Percentiles rank a stretch among this genome's conserved stretches.
Conservation (phyloP, 169 alveolate species). For the Cryptosporidium sp. region DNA sequence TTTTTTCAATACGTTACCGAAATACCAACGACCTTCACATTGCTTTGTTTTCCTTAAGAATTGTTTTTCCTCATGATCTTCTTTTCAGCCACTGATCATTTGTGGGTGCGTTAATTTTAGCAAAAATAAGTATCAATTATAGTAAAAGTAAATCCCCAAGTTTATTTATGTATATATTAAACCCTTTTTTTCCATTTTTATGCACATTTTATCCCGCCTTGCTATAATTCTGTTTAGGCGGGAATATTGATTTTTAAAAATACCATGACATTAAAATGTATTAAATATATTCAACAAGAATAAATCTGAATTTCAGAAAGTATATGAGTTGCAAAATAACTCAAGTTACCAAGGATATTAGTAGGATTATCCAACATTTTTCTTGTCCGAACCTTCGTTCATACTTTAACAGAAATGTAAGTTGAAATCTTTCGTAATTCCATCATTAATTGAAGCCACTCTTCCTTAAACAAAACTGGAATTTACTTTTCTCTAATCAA, state of each 20-base stretch:
- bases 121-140: too few relatives aligned
- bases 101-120: too few relatives aligned
- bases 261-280: neutral
- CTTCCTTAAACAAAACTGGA: neutral
- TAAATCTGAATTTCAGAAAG: neutral
- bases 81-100: neutral
- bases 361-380: slow-evolving; percentile 10
- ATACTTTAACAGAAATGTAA: slow-evolving; percentile 64
- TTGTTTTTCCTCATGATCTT: neutral
- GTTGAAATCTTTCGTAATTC: neutral
- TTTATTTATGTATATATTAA: too few relatives aligned
- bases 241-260: neutral
- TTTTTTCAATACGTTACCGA: too few relatives aligned
- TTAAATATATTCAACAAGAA: neutral
- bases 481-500: neutral
- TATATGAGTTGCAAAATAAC: slow-evolving; percentile 10
- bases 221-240: neutral
- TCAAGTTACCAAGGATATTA: slow-evolving; percentile 21
- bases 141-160: neutral
- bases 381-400: slow-evolving; percentile 35
- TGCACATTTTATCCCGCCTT: neutral
- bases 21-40: too few relatives aligned
- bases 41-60: neutral
- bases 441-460: neutral
- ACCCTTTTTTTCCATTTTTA: neutral